Conservation (phyloP, 495 filamentous ascomycete genomes). For the Darksidea phi region DNA sequence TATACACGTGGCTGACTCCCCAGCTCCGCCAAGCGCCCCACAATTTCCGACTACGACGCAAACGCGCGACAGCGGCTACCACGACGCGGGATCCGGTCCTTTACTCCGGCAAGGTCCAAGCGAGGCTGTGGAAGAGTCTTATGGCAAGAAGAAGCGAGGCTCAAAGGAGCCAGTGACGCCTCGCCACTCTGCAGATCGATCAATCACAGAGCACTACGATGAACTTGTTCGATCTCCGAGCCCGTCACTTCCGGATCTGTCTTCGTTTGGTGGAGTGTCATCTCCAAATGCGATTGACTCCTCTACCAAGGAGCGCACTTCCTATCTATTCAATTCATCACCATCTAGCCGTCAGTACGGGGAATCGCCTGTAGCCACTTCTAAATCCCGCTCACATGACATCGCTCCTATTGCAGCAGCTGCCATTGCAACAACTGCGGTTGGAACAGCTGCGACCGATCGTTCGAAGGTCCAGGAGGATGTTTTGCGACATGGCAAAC, state of each 20-base stretch:
- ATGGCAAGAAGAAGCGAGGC: slow-evolving; percentile 11
- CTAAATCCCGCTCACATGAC: slow-evolving; percentile 11
- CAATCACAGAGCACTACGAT: background rate
- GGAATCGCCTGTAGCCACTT: slow-evolving; percentile 11
- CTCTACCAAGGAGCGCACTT: slow-evolving; percentile 54
- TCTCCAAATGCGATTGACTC: slow-evolving; percentile 50
- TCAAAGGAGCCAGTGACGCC: background rate
- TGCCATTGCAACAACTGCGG: too few relatives aligned
- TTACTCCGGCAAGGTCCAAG: slow-evolving; percentile 17
- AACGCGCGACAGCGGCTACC: slow-evolving; percentile 49
- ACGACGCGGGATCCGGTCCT: slow-evolving; percentile 41
- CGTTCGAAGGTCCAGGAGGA: slow-evolving; percentile 1
- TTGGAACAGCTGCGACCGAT: background rate
- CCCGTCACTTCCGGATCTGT: slow-evolving; percentile 26
- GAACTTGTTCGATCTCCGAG: slow-evolving; percentile 19
- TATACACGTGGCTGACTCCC: slow-evolving; percentile 54
- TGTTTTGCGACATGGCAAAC: background rate
- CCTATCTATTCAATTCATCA: slow-evolving; percentile 55
- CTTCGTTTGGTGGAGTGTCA: slow-evolving; percentile 7
- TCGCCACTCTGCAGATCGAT: slow-evolving; percentile 1
- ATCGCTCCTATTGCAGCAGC: slow-evolving; percentile 1
- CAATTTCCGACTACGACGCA: slow-evolving; percentile 29
- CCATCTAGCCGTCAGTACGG: slow-evolving; percentile 45
- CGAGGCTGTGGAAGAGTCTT: slow-evolving; percentile 6
- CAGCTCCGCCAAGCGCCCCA: slow-evolving; percentile 35